These are phyloP conservation scores for Thamnidium elegans DNA, from an alignment of 192 early-diverging fungal species.

Conservation along the genomic window DNA sequence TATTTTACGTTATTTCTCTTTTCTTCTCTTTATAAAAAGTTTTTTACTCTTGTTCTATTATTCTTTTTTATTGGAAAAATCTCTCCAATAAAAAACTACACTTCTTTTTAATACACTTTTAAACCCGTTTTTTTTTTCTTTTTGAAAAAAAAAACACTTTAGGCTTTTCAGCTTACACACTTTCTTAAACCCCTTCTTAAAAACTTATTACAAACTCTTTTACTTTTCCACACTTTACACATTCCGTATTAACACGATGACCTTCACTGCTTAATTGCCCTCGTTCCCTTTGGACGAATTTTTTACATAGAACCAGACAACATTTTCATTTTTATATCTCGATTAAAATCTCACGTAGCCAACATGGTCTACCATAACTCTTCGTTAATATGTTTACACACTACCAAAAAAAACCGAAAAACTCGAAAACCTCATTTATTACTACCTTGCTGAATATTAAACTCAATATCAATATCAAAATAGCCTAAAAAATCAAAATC, in stretches of 20 bases:
- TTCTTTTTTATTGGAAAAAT: not conserved
- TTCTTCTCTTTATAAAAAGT: not conserved
- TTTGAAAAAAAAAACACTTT: not conserved
- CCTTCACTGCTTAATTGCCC: constrained; percentile 14
- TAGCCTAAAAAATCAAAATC: no score
- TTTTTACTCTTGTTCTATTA: not conserved
- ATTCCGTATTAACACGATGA: not conserved
- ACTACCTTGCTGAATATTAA: constrained; percentile 3
- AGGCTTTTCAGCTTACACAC: no score
- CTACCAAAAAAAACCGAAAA: constrained; percentile 28
- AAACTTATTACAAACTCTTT: not conserved
- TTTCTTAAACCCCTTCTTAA: no score
- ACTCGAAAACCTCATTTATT: constrained; percentile 18
- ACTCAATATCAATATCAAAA: not conserved
- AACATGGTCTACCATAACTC: constrained; percentile 24
- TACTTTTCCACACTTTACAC: not conserved
- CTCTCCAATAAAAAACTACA: no score
- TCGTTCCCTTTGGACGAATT: constrained; percentile 14
- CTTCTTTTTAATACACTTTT: not conserved
- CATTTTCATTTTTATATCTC: constrained; percentile 8
- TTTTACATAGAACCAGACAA: not conserved
- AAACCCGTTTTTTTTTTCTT: no score
- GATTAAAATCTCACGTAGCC: constrained; percentile 8
- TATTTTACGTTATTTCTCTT: not conserved
- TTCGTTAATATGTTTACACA: constrained; percentile 24